Base-by-base conservation (phyloP, 1,284 basidiomycete genomes). In the Volvariella surrecta region DNA sequence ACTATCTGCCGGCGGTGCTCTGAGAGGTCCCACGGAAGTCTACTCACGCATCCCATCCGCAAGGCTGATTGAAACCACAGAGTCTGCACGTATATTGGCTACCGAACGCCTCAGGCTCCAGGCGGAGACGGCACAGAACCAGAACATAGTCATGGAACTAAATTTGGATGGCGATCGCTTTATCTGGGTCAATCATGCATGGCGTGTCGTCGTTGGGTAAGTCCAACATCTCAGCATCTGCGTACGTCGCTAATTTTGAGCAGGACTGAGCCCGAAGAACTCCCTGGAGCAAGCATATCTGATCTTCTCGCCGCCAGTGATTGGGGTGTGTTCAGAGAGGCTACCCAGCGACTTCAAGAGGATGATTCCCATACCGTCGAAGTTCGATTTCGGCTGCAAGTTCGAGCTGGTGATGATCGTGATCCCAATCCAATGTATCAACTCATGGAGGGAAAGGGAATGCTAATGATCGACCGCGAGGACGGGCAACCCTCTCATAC, bases 301-400 rank as follows among this genome's bases (percentile, higher is more conserved):
- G 78, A 76, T 40, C 64, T 95, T 32, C 77, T 99, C 19, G 83
- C 87, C 34, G 81, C 89, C 1, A 76, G 77, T n/a, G 92, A 98
- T 60, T 80, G 79, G 54, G 74, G 76, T 40, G 83, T 95, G 37
- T 97, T 99, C 64, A 78, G 79, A 39, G 86, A 90, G 54, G 95
- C 94, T 0, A 94, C 88, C 0, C 75, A 83, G 41, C 82, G 83
- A 45, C 74, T 99, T 24, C 80, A 88, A 49, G 82, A 88, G 44
- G 92, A 98, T 57, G 91, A 96, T 56, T 91, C 89, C 19, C 91
- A 93, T 57, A 99, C 95, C 0, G 82, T 97, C 39, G 92, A 99
- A 60, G 85, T 89, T 38, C 80, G 81, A 39, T 98, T 99, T 70
- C 83, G 83, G 47, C 74, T 98, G 37, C 81, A 84, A 52, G 71